Evolutionary conservation across 1,284 basidiomycete species (phyloP).

Genomic region (Sporisorium exsertum): DNA sequence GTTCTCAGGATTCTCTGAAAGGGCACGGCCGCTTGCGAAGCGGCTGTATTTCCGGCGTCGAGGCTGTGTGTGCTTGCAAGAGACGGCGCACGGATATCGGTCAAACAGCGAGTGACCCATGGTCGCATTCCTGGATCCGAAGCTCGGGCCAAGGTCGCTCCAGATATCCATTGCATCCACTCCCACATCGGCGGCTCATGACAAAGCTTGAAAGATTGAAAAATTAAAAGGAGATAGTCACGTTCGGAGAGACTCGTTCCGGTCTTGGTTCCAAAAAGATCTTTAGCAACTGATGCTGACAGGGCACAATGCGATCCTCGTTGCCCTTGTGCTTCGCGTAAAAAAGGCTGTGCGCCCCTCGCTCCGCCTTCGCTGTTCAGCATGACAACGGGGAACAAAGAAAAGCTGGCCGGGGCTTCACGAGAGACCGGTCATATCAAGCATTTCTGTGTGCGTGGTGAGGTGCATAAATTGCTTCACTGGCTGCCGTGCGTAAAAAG

Average conservation of each 20-base stretch:
- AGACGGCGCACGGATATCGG: background rate
- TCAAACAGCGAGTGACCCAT: background rate
- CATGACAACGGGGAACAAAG: too few species aligned
- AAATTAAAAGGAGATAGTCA: background rate
- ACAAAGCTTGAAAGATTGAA: background rate
- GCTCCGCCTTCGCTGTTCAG: too few species aligned
- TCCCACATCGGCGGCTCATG: background rate
- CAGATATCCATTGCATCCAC: background rate
- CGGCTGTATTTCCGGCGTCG: background rate
- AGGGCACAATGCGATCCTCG: too few species aligned
- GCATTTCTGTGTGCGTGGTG: too few species aligned
- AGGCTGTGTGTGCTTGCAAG: too few species aligned
- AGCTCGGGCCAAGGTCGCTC: background rate
- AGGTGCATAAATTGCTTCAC: too few species aligned
- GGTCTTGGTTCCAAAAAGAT: too few species aligned
- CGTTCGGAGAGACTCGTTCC: conserved; percentile 8
- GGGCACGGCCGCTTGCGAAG: background rate
- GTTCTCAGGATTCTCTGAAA: too few species aligned
- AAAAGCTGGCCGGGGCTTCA: background rate
- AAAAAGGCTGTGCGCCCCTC: background rate
- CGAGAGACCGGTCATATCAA: conserved; percentile 3
- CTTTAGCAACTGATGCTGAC: background rate
- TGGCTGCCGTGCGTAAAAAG: too few species aligned
- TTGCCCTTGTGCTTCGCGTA: too few species aligned
- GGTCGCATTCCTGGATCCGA: background rate